Evolutionary conservation across 805 yeast species (phyloP), one percentile per base, ranked within the genome.

Genomic region (Blastobotrys terrestris): DNA sequence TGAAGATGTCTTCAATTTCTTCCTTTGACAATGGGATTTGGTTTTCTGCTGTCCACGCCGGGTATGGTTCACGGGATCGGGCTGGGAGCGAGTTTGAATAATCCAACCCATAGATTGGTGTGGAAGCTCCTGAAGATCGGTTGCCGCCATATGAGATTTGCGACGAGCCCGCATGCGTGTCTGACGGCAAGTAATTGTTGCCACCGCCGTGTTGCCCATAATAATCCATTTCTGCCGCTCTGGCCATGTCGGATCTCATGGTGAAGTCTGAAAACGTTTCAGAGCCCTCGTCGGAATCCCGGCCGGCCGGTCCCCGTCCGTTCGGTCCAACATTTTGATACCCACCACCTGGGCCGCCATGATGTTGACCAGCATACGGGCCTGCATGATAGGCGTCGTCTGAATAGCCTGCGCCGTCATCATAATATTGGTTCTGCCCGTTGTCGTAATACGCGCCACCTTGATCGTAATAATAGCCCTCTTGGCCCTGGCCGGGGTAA

Each of bases 41-140:
- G 7, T 63, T 86, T 67, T 86, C 95, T 43, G 95, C 94, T 21
- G 92, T 84, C 96, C 96, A 89, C 47, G 96, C 96, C 39, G 97
- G 96, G 66, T 86, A 89, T 35, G 99, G 99, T 70, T 94, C 94
- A 45, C 90, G 81, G 62, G 95, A 63, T 52, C 63, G 77, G 72
- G 85, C 62, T 68, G 88, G 84, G 77, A 83, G 73, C 64, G 87
- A 58, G 45, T 46, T 46, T 40, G 53, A 57, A 50, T 74, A 77
- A 55, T 77, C 78, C 53, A 82, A 81, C 42, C 94, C 95, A 66
- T 87, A 87, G 60, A 88, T 81, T 18, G 99, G 98, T 43, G 99
- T 94, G 1, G 96, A 88, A 44, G 96, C 88, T 56, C 97, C 97
- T 11, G 95, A 84, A 0, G 94, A 85, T 65, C 94, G 80, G 65